Conservation (phyloP, 257 asterid genomes). For the Lycium barbarum region DNA sequence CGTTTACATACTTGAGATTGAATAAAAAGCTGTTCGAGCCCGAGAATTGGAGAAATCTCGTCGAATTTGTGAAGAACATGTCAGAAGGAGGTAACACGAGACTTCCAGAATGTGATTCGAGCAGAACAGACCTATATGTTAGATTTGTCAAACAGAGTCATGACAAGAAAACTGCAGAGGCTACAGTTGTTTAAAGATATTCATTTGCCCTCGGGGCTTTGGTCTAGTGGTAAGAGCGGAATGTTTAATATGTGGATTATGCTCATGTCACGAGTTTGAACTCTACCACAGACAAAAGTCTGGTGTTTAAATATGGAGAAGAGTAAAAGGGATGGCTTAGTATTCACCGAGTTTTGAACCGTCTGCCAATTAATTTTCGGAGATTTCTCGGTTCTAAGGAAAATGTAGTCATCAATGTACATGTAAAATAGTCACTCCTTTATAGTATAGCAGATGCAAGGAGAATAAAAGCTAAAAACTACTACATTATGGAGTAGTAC, state of each 20-base stretch:
- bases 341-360: background rate
- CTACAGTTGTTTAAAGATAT: conserved; percentile 59
- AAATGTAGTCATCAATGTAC: background rate
- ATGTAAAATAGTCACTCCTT: background rate
- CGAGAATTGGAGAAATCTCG: conserved; percentile 78
- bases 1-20: conserved; percentile 86
- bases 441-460: background rate
- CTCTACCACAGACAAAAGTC: background rate
- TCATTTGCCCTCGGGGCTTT: background rate
- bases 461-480: background rate
- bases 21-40: conserved; percentile 77
- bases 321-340: background rate
- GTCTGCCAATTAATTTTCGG: background rate
- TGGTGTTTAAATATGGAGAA: background rate
- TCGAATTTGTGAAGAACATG: conserved; percentile 77
- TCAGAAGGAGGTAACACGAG: conserved; percentile 64
- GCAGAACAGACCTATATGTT: conserved; percentile 71
- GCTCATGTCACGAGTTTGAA: background rate
- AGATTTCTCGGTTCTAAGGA: background rate
- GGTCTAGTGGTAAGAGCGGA: background rate
- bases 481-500: background rate
- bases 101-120: conserved; percentile 63
- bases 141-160: conserved; percentile 59
- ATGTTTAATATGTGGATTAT: background rate
- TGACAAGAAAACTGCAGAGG: conserved; percentile 48